A percentile compares a stretch with the other conserved stretches of the same genome.
Evolutionary conservation across 176 grass and related monocot genomes (phyloP).

Genomic region (Cenchrus americanus): DNA sequence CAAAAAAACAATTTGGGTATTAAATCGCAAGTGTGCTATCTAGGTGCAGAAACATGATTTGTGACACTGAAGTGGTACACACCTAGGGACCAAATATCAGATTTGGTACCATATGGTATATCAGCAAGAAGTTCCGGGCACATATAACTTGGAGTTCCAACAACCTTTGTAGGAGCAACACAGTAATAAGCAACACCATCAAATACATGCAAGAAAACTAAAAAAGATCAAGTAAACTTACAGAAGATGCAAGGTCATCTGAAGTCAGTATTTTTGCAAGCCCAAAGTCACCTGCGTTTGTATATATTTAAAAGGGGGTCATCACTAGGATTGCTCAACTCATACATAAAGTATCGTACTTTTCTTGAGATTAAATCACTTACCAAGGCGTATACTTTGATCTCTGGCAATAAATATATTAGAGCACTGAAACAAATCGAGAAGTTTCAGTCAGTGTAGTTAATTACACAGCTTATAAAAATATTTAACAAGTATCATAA

Average conservation of each 20-base stretch:
- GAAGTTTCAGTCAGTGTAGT: neutral
- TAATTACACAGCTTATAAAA: conserved; percentile 29
- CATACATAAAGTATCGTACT: conserved; percentile 41
- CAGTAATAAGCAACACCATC: conserved; percentile 34
- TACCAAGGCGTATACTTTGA: conserved; percentile 94
- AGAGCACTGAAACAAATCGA: conserved; percentile 82
- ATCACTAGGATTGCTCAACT: conserved; percentile 24
- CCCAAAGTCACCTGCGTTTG: conserved; percentile 83
- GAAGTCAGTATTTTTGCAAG: conserved; percentile 96
- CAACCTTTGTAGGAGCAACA: conserved; percentile 65
- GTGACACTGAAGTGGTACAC: conserved; percentile 11
- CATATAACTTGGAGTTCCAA: conserved; percentile 97
- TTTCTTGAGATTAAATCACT: conserved; percentile 24
- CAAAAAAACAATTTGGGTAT: conserved; percentile 18
- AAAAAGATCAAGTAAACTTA: conserved; percentile 51
- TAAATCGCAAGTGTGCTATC: conserved; percentile 12
- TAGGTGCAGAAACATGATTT: conserved; percentile 36
- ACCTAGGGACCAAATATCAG: conserved; percentile 98
- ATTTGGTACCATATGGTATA: conserved; percentile 98
- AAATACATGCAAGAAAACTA: conserved; percentile 1
- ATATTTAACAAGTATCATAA: neutral
- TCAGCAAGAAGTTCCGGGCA: conserved; percentile 97
- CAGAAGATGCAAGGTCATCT: conserved; percentile 88
- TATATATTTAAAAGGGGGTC: conserved; percentile 30
- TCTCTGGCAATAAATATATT: conserved; percentile 97